Base-by-base conservation (phyloP, 2,329 filamentous ascomycete species). In the Alternaria triticina region DNA sequence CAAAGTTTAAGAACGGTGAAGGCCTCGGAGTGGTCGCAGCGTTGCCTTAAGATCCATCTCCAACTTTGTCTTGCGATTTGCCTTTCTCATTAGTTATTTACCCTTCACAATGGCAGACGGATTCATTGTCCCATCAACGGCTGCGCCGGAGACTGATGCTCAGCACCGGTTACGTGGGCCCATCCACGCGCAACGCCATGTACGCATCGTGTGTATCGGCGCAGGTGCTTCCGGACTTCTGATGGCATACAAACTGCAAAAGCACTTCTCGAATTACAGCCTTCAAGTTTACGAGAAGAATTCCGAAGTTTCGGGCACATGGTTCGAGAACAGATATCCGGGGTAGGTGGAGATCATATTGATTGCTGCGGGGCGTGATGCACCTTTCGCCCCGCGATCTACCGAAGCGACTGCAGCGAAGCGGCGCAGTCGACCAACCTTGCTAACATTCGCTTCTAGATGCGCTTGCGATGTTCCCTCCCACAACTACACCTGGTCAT, bases 401-500 rank as follows among this genome's bases (percentile, higher is more conserved):
- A 45, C 52, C 45, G 45, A 61, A 28, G 11, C 45, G 36, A 33
- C 47, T 45, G 33, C 23, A 36, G 13, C 15, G 17, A 51, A n/a
- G 17, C 43, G 13, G 43, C 28, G 43, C 28, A n/a, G 6, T 40
- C n/a, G 23, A 28, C 28, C 15, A 12, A 40, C 8, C 23, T 57
- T 44, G 61, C 68, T 72, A 61, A 73, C 27, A 52, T 54, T 28
- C 17, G 22, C 36, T 58, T 57, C 28, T 52, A 77, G 75, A 58
- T 84, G 83, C 70, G 82, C 82, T 5, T 85, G 83, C 65, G 84
- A 87, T 58, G 81, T 86, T 0, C 84, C 84, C 2, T 80, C 83
- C 1, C 84, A 86, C 69, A 85, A 84, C 66, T 86, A 86, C 74
- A 83, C 82, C 1, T 85, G 79, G 76, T 82, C 80, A 8, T 86